Conservation (phyloP, 192 early-diverging fungal genomes). For the Coemansia javaensis region DNA sequence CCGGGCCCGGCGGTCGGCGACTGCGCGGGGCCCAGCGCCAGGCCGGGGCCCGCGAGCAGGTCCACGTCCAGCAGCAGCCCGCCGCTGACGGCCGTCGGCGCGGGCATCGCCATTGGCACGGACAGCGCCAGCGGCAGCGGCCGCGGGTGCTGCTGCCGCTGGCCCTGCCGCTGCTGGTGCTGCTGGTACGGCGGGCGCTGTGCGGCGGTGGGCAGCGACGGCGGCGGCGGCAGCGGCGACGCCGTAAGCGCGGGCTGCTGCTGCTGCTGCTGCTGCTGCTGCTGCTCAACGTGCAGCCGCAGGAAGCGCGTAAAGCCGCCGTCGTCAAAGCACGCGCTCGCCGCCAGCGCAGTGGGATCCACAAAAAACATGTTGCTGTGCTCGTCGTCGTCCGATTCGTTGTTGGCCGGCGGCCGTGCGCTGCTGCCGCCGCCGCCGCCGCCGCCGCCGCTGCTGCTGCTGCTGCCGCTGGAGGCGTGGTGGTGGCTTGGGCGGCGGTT, state of each 20-base stretch:
- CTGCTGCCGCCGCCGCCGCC: neutral
- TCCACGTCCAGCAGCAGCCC: conserved; percentile 31
- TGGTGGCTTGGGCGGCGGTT: conserved; percentile 28
- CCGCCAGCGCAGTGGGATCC: conserved; percentile 36
- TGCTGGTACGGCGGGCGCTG: neutral
- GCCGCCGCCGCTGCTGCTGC: neutral
- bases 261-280: conserved; percentile 18
- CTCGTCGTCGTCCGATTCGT: conserved; percentile 51
- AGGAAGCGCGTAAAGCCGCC: conserved; percentile 50
- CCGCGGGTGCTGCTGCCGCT: neutral
- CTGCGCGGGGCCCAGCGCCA: neutral
- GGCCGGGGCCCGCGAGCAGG: conserved; percentile 6
- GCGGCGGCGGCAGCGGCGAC: conserved; percentile 4
- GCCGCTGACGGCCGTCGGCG: conserved; percentile 26
- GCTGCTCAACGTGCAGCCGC: conserved; percentile 48
- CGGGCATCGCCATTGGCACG: conserved; percentile 1
- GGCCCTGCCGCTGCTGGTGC: too few relatives aligned
- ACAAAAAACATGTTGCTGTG: conserved; percentile 48
- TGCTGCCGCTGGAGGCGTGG: conserved; percentile 25
- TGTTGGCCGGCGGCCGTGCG: conserved; percentile 12
- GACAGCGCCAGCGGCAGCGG: neutral
- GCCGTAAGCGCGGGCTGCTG: conserved; percentile 11
- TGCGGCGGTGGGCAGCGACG: neutral
- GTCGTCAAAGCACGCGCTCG: conserved; percentile 48
- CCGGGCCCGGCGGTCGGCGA: conserved; percentile 31